phyloP scores from a whole-genome alignment of 1,284 basidiomycete species.

The Afroboletus lepidellus region DNA sequence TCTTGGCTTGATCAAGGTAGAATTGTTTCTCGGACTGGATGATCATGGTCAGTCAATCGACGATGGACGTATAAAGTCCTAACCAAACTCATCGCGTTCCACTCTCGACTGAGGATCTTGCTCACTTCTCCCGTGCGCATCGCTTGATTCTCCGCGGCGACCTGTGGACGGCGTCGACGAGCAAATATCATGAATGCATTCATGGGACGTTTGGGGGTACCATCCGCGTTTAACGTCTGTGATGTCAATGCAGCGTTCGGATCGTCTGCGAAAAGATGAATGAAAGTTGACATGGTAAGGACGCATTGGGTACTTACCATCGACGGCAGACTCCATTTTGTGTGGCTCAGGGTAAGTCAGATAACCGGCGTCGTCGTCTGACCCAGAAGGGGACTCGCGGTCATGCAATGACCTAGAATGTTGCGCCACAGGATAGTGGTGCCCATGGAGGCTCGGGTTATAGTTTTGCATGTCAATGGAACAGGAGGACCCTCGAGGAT shows the following conservation, averaged over 20 bases:
- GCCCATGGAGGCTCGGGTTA: constrained; percentile 16
- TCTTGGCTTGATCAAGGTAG: constrained; percentile 80
- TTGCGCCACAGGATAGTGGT: constrained; percentile 27
- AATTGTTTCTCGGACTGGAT: constrained; percentile 74
- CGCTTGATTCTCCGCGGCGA: constrained; percentile 76
- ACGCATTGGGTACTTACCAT: constrained; percentile 37
- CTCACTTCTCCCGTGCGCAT: constrained; percentile 85
- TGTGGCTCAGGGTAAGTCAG: constrained; percentile 35
- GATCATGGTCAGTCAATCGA: constrained; percentile 20
- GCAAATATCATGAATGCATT: constrained; percentile 91
- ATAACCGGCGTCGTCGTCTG: constrained; percentile 45
- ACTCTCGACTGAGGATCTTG: constrained; percentile 79
- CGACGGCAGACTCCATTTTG: constrained; percentile 41
- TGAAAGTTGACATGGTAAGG: constrained; percentile 9
- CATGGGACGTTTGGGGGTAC: constrained; percentile 84
- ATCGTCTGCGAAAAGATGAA: constrained; percentile 40
- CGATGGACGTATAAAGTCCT: constrained; percentile 7
- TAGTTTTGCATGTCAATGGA: constrained; percentile 30
- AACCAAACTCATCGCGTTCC: constrained; percentile 65
- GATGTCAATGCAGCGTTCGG: constrained; percentile 57
- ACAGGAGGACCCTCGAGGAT: constrained; percentile 4
- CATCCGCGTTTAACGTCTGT: constrained; percentile 78
- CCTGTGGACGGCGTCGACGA: constrained; percentile 74
- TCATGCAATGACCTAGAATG: constrained; percentile 34
- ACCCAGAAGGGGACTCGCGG: constrained; percentile 45